These are phyloP conservation scores for Camellia japonica DNA, from an alignment of 148 eudicot genomes.

Conservation along the genomic window DNA sequence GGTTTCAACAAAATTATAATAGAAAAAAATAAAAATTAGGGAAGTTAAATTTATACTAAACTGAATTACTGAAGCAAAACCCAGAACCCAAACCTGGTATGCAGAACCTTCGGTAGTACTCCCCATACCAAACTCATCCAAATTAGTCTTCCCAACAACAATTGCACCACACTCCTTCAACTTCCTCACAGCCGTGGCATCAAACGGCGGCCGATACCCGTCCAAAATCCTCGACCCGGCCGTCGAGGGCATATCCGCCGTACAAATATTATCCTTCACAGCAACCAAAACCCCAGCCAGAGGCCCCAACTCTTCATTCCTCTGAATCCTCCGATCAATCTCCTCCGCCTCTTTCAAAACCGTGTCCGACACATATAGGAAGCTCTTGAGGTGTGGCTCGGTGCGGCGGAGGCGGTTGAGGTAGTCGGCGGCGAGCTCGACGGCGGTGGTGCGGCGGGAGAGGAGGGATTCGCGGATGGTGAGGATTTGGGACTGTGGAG, in stretches of 20 bases:
- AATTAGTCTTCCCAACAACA: slow-evolving; percentile 92
- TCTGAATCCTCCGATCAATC: slow-evolving; percentile 53
- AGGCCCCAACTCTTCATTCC: slow-evolving; percentile 59
- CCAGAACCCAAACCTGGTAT: slow-evolving; percentile 56
- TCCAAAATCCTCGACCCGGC: slow-evolving; percentile 80
- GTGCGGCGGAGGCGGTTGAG: slow-evolving; percentile 55
- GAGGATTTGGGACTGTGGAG: slow-evolving; percentile 68
- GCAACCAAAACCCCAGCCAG: slow-evolving; percentile 82
- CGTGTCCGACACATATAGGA: slow-evolving; percentile 55
- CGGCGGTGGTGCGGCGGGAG: slow-evolving; percentile 62
- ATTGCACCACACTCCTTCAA: slow-evolving; percentile 76
- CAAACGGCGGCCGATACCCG: slow-evolving; percentile 69
- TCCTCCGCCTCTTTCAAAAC: slow-evolving; percentile 54
- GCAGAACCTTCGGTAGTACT: slow-evolving; percentile 91
- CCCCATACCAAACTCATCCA: slow-evolving; percentile 99
- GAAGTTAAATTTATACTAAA: not conserved
- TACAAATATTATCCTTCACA: slow-evolving; percentile 91
- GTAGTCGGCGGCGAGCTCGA: slow-evolving; percentile 56
- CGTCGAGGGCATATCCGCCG: slow-evolving; percentile 75
- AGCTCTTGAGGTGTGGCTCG: slow-evolving; percentile 68
- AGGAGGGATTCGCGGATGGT: slow-evolving; percentile 73
- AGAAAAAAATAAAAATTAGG: not conserved
- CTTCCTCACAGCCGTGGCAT: slow-evolving; percentile 82
- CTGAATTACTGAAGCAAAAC: not conserved
- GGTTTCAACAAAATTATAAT: not conserved